Conservation (phyloP, 1,284 basidiomycete species). For the Ustilago tritici region DNA sequence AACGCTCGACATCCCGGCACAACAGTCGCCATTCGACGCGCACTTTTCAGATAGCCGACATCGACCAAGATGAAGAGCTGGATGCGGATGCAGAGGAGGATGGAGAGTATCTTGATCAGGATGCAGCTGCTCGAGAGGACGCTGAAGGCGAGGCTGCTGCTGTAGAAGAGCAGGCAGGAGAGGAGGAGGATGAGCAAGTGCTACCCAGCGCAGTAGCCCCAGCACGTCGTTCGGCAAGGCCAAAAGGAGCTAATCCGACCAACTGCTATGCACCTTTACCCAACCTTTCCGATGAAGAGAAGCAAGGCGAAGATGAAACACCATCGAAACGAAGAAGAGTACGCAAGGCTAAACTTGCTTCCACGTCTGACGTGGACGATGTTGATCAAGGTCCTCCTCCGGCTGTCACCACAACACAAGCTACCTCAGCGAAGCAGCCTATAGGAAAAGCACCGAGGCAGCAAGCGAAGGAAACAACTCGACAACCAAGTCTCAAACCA, state of each 20-base stretch:
- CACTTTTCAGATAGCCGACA: constrained; percentile 29
- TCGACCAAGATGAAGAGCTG: constrained; percentile 23
- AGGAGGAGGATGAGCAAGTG: not conserved
- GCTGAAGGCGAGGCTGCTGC: not conserved
- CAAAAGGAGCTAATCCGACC: constrained; percentile 22
- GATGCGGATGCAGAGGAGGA: constrained; percentile 37
- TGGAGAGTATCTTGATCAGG: constrained; percentile 23
- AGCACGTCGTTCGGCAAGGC: constrained; percentile 20
- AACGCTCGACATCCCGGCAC: constrained; percentile 16
- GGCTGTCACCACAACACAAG: not conserved
- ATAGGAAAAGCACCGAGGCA: constrained; percentile 11
- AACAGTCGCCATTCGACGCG: constrained; percentile 17
- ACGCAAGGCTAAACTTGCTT: constrained; percentile 4
- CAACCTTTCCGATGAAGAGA: constrained; percentile 25
- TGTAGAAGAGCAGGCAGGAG: not conserved
- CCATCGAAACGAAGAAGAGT: constrained; percentile 27
- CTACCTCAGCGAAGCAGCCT: not conserved
- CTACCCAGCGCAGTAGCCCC: not conserved
- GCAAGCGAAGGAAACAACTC: not conserved
- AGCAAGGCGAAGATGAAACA: constrained; percentile 26
- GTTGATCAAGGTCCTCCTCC: not conserved
- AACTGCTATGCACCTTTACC: constrained; percentile 22
- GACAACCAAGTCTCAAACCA: constrained; percentile 2
- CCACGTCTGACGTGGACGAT: constrained; percentile 27
- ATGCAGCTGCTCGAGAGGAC: constrained; percentile 18